Evolutionary conservation across 2,329 filamentous ascomycete species (phyloP).

Genomic region (Cryoendolithus antarcticus): DNA sequence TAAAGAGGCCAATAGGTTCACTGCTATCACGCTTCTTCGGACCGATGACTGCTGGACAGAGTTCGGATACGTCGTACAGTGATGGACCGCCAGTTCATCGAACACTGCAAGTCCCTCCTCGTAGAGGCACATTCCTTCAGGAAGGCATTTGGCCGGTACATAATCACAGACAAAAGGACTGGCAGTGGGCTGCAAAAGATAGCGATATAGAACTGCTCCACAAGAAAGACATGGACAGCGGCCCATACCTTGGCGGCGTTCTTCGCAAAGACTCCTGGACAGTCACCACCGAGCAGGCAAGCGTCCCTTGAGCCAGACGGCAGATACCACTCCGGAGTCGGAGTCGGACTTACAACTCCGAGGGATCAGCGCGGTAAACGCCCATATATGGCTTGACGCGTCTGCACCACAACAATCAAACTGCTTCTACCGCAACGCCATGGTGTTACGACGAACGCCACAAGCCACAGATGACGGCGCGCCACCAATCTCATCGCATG

Average conservation of each 20-base stretch:
- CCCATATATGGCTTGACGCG: no score
- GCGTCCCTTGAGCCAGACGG: no score
- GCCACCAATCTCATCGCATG: no score
- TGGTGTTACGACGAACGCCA: no score
- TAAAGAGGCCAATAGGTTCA: constrained; percentile 1
- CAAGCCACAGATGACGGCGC: no score
- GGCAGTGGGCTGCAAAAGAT: background rate
- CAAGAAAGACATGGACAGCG: background rate
- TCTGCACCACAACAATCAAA: no score
- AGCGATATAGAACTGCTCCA: background rate
- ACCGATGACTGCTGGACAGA: background rate
- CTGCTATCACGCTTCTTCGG: background rate
- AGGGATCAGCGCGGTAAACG: no score
- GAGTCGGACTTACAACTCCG: no score
- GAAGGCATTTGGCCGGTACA: background rate
- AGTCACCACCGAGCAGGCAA: background rate
- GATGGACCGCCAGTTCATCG: no score
- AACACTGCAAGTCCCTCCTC: background rate
- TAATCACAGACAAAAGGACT: background rate
- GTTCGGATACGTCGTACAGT: background rate
- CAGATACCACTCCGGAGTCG: no score
- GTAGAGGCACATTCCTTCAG: background rate
- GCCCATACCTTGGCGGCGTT: background rate
- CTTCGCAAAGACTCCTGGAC: constrained; percentile 1
- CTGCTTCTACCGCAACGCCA: no score